These are phyloP conservation scores for Colletotrichum sp. DNA, from an alignment of 2,329 filamentous ascomycete genomes.

Conservation along the genomic window DNA sequence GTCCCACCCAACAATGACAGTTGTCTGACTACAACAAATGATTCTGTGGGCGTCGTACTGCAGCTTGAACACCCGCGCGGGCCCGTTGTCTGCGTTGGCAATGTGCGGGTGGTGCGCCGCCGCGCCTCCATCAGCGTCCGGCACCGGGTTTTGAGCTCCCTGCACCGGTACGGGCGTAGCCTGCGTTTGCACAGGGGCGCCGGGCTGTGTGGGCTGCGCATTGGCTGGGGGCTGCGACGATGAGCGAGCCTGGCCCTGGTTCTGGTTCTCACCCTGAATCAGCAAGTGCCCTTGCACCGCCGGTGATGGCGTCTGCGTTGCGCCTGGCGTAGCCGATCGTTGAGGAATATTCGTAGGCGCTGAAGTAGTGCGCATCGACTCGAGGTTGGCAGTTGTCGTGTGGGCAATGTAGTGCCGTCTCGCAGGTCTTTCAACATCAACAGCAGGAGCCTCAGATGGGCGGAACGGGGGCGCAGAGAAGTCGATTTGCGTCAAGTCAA, in stretches of 20 bases:
- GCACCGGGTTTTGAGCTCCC: conserved; percentile 8
- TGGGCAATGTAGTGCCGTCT: neutral
- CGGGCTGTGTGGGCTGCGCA: conserved; percentile 1
- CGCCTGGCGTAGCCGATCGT: neutral
- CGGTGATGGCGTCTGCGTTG: neutral
- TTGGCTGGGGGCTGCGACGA: neutral
- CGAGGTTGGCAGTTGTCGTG: neutral
- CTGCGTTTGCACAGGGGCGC: conserved; percentile 19
- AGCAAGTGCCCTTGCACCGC: conserved; percentile 15
- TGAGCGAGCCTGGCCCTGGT: neutral
- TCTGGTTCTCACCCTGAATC: conserved; percentile 1
- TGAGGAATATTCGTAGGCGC: neutral
- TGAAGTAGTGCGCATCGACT: neutral
- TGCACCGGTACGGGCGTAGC: conserved; percentile 13
- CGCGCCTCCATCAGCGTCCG: conserved; percentile 23
- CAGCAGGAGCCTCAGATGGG: neutral
- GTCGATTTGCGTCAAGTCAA: neutral
- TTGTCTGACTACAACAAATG: conserved; percentile 92
- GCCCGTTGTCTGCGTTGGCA: conserved; percentile 48
- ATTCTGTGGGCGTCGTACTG: conserved; percentile 95
- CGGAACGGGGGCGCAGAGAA: neutral
- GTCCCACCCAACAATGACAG: conserved; percentile 95
- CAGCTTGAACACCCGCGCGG: conserved; percentile 85
- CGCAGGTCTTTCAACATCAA: neutral
- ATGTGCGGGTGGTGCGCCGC: conserved; percentile 50